A percentile compares a stretch with the other conserved stretches of the same genome.
Evolutionary conservation across 768 basidiomycete species (phyloP).

Genomic region (Amanita inopinata): DNA sequence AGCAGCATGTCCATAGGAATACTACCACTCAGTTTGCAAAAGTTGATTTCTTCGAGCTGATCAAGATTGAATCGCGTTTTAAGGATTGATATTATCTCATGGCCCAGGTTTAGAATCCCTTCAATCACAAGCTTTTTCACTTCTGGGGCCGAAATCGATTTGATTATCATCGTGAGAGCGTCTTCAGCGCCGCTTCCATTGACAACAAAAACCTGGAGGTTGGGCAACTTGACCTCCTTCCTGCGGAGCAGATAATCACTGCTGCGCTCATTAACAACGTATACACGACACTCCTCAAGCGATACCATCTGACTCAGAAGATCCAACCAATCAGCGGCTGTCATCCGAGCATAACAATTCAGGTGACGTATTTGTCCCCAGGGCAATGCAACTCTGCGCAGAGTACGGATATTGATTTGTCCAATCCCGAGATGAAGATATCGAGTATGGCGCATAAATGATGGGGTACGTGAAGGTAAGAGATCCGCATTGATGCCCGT

Average conservation of each 20-base stretch:
- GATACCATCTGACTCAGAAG: background rate
- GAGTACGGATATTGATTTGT: background rate
- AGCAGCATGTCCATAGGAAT: background rate
- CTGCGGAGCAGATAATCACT: background rate
- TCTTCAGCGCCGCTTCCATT: background rate
- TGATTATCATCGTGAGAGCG: background rate
- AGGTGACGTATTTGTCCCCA: conserved; percentile 1
- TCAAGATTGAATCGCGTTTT: background rate
- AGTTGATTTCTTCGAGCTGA: conserved; percentile 2
- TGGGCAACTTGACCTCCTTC: background rate
- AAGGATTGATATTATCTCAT: background rate
- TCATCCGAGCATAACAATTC: conserved; percentile 1
- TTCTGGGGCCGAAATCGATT: background rate
- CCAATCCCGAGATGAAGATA: conserved; percentile 1
- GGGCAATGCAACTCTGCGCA: conserved; percentile 1
- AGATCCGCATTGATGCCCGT: background rate
- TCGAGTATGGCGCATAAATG: background rate
- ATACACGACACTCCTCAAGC: background rate
- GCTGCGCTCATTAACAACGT: background rate
- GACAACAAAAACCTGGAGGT: background rate
- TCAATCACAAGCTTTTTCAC: background rate
- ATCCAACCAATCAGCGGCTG: background rate
- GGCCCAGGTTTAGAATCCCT: background rate
- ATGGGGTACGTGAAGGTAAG: background rate
- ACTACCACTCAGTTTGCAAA: background rate